phyloP scores from a whole-genome alignment of 108 stramenopile genomes.

The Tribonema minus region DNA sequence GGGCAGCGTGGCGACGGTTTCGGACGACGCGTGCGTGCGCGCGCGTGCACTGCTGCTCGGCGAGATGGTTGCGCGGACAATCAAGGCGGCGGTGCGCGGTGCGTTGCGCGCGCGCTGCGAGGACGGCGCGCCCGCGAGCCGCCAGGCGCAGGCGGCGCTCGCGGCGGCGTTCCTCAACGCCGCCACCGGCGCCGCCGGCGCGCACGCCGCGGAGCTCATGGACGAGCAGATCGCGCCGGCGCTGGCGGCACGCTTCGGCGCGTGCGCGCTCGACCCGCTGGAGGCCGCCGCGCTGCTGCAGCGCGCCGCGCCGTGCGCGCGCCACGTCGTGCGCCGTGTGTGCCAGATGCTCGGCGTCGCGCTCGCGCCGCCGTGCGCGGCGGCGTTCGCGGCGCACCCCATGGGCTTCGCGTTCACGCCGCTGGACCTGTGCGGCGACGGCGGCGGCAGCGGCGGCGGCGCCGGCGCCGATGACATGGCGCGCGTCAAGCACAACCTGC shows the following conservation, averaged over 20 bases:
- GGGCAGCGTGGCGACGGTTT: slow-evolving; percentile 46
- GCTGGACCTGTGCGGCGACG: too few species aligned
- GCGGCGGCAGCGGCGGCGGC: too few species aligned
- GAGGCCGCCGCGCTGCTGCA: slow-evolving; percentile 5
- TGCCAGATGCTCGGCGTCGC: not conserved
- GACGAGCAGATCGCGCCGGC: not conserved
- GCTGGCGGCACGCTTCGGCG: too few species aligned
- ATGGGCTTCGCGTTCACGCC: too few species aligned
- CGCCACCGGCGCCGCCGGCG: slow-evolving; percentile 13
- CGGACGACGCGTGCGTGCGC: slow-evolving; percentile 32
- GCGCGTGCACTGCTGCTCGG: slow-evolving; percentile 45
- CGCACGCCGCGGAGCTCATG: slow-evolving; percentile 14
- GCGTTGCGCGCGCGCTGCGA: too few species aligned
- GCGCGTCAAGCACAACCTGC: slow-evolving; percentile 29
- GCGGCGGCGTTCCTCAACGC: slow-evolving; percentile 2
- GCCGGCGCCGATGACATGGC: not conserved
- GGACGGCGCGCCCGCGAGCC: too few species aligned
- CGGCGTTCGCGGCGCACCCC: too few species aligned
- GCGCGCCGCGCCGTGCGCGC: not conserved
- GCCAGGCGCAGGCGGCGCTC: too few species aligned
- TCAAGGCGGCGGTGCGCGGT: too few species aligned
- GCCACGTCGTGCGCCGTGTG: not conserved
- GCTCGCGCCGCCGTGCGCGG: too few species aligned
- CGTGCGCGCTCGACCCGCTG: not conserved
- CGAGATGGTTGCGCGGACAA: slow-evolving; percentile 54